Evolutionary conservation across 805 yeast genomes (phyloP), one percentile per base, ranked within the genome.

Genomic region (Huiozyma naganishii): DNA sequence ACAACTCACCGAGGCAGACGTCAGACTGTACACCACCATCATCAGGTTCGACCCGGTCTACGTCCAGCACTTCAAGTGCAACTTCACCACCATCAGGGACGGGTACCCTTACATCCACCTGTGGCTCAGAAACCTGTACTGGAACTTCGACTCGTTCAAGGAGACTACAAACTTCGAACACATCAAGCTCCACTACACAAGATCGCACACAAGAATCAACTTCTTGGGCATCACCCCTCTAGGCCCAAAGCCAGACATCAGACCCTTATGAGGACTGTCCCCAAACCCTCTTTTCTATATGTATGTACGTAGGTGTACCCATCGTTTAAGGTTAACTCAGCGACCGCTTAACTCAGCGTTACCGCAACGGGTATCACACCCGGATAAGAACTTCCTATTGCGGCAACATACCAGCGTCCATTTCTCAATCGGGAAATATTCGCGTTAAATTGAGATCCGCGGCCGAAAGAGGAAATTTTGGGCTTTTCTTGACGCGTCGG

Each of bases 11-110:
- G 96, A 90, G 66, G 95, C 95, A 6, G 98, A 90, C 62, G 71
- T 90, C 45, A 73, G 97, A 51, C 74, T 90, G 41, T 90, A 68
- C 67, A 79, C 96, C 27, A 90, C 97, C 2, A 80, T 90, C 46
- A 71, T 87, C 37, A 77, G 98, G 55, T 90, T 90, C 57, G 97
- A 90, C 62, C 83, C 94, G 1, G 95, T 88, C 23, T 90, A 90
- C 59, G 90, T 83, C 43, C 95, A 89, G 64, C 97, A 90, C 64
- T 92, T 90, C 76, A 92, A 90, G 67, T 85, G 95, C 64, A 90
- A 90, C 64, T 63, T 87, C 48, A 80, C 80, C 40, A 82, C 80
- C 70, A 83, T 90, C 54, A 76, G 96, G 58, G 62, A 56, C 37
- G 84, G 86, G 50, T 90, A 77, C 61, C 97, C 97, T 23, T 66